Evolutionary conservation across 257 asterid species (phyloP).

Genomic region (Mitragyna speciosa): DNA sequence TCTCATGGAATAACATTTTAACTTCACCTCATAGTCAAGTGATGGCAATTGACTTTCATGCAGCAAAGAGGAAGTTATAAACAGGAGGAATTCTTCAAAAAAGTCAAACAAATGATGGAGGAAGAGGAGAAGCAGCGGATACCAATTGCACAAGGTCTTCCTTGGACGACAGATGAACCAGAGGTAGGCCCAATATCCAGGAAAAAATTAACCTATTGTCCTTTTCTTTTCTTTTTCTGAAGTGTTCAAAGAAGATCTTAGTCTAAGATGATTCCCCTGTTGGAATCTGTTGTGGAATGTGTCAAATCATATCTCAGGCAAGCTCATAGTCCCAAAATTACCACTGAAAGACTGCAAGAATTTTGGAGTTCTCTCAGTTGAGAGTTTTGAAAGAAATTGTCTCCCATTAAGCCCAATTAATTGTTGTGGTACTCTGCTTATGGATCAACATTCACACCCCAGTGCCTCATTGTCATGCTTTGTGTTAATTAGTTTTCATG

Average conservation of each 20-base stretch:
- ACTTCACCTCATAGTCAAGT: not conserved
- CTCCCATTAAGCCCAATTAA: too few species aligned
- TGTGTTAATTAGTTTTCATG: too few species aligned
- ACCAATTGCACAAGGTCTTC: constrained; percentile 95
- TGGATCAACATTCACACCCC: not conserved
- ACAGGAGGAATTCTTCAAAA: constrained; percentile 80
- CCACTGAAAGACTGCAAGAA: too few species aligned
- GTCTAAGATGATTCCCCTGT: too few species aligned
- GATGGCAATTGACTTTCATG: constrained; percentile 22
- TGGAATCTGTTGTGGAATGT: too few species aligned
- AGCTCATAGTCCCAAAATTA: too few species aligned
- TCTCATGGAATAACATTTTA: not conserved
- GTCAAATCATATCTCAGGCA: too few species aligned
- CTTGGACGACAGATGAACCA: constrained; percentile 97
- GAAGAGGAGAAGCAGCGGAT: constrained; percentile 80
- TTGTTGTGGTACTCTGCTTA: too few species aligned
- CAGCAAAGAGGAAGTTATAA: constrained; percentile 88
- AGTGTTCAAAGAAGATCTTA: too few species aligned
- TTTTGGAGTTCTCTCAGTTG: too few species aligned
- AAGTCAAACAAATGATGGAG: constrained; percentile 65
- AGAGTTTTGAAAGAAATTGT: not conserved
- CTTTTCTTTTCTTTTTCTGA: not conserved
- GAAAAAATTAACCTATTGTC: not conserved
- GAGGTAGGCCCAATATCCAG: constrained; percentile 54
- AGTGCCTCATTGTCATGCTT: too few species aligned